These are phyloP conservation scores for Chenopodium formosanum DNA, from an alignment of 148 eudicot genomes.

Conservation along the genomic window DNA sequence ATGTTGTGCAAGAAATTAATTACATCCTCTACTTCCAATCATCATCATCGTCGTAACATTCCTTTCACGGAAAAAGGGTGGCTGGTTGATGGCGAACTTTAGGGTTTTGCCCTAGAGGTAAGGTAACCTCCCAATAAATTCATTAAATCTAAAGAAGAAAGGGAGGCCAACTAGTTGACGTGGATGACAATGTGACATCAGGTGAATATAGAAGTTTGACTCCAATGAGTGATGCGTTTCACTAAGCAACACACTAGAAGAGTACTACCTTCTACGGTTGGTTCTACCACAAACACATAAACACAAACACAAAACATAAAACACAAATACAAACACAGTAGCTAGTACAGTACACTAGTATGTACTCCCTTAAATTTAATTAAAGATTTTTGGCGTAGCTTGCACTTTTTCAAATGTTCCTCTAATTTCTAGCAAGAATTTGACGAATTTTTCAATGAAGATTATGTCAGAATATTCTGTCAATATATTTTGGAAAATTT, in stretches of 20 bases:
- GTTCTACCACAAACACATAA: background rate
- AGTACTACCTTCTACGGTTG: background rate
- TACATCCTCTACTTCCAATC: too few relatives aligned
- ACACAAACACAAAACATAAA: background rate
- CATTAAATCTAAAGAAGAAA: too few relatives aligned
- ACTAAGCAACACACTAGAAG: background rate
- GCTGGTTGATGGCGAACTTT: too few relatives aligned
- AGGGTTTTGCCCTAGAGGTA: too few relatives aligned
- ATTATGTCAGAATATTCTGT: conserved; percentile 21
- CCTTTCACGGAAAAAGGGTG: too few relatives aligned
- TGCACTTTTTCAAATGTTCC: conserved; percentile 8
- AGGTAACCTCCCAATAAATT: too few relatives aligned
- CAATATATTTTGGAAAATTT: background rate
- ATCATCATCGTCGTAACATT: too few relatives aligned
- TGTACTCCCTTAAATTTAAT: too few relatives aligned
- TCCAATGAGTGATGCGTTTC: background rate
- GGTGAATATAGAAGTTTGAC: conserved; percentile 12
- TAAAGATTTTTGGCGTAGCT: conserved; percentile 9
- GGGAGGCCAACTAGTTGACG: background rate
- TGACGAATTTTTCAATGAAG: conserved; percentile 6
- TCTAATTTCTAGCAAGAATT: background rate
- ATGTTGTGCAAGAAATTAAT: too few relatives aligned
- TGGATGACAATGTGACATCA: background rate
- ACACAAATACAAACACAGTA: too few relatives aligned
- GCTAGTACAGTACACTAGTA: too few relatives aligned